These are phyloP conservation scores for Pyracantha coccinea DNA, from an alignment of 331 rosid genomes.

Conservation along the genomic window DNA sequence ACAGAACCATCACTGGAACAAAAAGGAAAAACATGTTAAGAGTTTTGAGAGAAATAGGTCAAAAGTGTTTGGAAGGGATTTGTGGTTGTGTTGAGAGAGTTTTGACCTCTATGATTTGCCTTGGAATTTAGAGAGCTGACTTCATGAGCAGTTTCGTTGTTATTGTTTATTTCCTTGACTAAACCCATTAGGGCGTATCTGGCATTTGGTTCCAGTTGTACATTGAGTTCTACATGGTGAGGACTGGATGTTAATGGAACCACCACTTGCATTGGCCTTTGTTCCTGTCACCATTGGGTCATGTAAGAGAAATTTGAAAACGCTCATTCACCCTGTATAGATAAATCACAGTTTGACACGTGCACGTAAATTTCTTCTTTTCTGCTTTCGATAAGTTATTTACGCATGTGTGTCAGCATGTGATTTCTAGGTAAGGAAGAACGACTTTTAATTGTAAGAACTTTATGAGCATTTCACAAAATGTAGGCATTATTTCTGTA, in stretches of 20 bases:
- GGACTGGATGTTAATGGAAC: constrained; percentile 69
- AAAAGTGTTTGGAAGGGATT: background rate
- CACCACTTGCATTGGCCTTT: constrained; percentile 42
- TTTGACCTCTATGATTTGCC: constrained; percentile 62
- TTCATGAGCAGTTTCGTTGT: constrained; percentile 52
- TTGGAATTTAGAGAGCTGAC: constrained; percentile 46
- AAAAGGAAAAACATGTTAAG: constrained; percentile 13
- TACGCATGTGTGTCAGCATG: background rate
- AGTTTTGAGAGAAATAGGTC: background rate
- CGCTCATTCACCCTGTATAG: background rate
- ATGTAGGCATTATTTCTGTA: background rate
- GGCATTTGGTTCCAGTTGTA: constrained; percentile 55
- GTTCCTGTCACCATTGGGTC: constrained; percentile 46
- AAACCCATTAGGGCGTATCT: constrained; percentile 78
- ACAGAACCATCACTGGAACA: constrained; percentile 57
- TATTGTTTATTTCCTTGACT: constrained; percentile 64
- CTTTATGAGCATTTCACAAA: background rate
- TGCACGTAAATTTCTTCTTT: too few relatives aligned
- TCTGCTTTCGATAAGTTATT: background rate
- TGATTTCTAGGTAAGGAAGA: background rate
- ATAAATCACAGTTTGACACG: background rate
- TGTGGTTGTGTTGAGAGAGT: background rate
- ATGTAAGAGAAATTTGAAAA: background rate
- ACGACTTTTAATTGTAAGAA: background rate
- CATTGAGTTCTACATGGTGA: constrained; percentile 77